Evolutionary conservation across 148 eudicot species (phyloP), one percentile per base, ranked within the genome.

Genomic region (Pharnaceum exiguum): DNA sequence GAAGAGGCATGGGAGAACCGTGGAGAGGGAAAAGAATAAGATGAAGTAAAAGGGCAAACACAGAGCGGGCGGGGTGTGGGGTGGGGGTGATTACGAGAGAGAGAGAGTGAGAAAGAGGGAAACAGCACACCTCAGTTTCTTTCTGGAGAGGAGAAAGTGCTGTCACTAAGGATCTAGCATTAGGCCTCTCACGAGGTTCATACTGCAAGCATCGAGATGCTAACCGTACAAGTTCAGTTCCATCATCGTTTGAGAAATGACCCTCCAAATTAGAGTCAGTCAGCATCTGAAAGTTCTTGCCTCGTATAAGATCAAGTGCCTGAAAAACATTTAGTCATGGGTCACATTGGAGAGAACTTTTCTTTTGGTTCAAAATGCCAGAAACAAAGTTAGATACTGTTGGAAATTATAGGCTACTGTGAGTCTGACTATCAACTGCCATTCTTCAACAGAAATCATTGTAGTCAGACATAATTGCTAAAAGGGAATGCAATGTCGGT

Each of bases 221-320:
- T 64, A 87, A 66, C 18, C 82, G 79, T 17, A 87, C 77, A 49
- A 87, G 65, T 63, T 84, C 90, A 39, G 82, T 74, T 63, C 95
- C 87, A 40, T 87, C 95, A 59, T 86, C 84, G 55, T 82, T 82
- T 64, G 88, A 81, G 74, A 82, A 80, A 71, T 82, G 87, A 42
- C 90, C 95, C 62, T 84, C 95, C 75, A 87, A 75, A 62, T 82
- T 76, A 30, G 95, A 87, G 68, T 87, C 95, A 62, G 73, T 87
- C 67, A 87, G 72, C 91, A 82, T 87, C 27, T 50, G 74, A 52
- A 79, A 73, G 67, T 84, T 87, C 57, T 82, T 84, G 48, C 75
- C 90, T 59, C 86, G 82, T 66, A 87, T 84, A 31, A 87, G 75
- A 70, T 87, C 95, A 71, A 87, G 95, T 32, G 95, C 95, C 95